These are phyloP conservation scores for Neoarthrinium moseri DNA, from an alignment of 2,329 filamentous ascomycete species.

Conservation along the genomic window DNA sequence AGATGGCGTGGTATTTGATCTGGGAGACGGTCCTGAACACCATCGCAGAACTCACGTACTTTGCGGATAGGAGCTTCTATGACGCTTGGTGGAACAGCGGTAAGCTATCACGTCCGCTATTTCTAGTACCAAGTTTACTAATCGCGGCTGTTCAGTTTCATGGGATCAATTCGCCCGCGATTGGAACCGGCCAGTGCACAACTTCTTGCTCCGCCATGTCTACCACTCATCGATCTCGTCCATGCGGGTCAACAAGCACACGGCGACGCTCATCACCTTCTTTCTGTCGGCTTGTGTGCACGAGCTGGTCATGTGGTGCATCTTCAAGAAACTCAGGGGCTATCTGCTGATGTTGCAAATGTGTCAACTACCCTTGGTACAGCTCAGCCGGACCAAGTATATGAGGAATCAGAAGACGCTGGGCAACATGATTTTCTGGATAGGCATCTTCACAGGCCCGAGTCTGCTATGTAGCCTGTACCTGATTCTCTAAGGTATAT, in stretches of 20 bases:
- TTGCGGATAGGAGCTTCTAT: slow-evolving; percentile 75
- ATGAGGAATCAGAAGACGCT: slow-evolving; percentile 61
- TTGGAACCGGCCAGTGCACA: slow-evolving; percentile 78
- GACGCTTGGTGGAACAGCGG: slow-evolving; percentile 63
- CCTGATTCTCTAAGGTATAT: slow-evolving; percentile 45
- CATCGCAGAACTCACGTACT: slow-evolving; percentile 72
- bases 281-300: slow-evolving; percentile 70
- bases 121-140: neutral
- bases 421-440: slow-evolving; percentile 76
- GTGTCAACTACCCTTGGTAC: slow-evolving; percentile 69
- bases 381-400: slow-evolving; percentile 64
- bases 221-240: slow-evolving; percentile 77
- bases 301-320: slow-evolving; percentile 76
- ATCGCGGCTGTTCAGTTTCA: slow-evolving; percentile 38
- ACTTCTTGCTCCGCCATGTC: slow-evolving; percentile 75
- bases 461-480: slow-evolving; percentile 64
- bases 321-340: slow-evolving; percentile 75
- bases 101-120: slow-evolving; percentile 23
- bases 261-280: slow-evolving; percentile 75
- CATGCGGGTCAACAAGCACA: slow-evolving; percentile 66
- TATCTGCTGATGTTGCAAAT: slow-evolving; percentile 74
- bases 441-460: slow-evolving; percentile 74
- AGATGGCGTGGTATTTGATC: slow-evolving; percentile 76
- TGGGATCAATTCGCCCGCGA: slow-evolving; percentile 79
- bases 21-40: slow-evolving; percentile 77